phyloP scores from a whole-genome alignment of 2,329 filamentous ascomycete genomes.

The Chaetomium olivaceum region DNA sequence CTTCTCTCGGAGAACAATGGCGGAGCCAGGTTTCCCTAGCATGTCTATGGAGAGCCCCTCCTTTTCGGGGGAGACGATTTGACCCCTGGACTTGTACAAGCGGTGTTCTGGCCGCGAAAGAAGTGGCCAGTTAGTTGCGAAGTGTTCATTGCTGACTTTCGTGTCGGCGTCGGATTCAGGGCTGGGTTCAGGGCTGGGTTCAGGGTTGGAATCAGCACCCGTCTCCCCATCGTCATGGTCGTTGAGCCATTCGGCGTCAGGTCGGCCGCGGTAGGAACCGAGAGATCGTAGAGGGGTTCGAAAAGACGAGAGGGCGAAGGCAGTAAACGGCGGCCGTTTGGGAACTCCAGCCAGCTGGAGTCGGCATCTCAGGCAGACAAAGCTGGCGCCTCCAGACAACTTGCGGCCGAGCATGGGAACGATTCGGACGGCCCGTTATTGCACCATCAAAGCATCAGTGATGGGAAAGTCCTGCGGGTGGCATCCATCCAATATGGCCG shows the following conservation, averaged over 20 bases:
- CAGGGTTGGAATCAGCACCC: neutral
- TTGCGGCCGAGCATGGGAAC: slow-evolving; percentile 40
- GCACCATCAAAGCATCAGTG: slow-evolving; percentile 7
- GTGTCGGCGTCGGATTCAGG: neutral
- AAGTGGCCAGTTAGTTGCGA: neutral
- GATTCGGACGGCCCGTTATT: slow-evolving; percentile 5
- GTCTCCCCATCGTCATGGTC: neutral
- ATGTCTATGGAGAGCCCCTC: slow-evolving; percentile 37
- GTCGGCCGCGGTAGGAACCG: neutral
- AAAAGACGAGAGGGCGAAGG: neutral
- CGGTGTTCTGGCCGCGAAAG: neutral
- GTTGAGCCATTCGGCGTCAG: neutral
- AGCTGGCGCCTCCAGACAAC: slow-evolving; percentile 37
- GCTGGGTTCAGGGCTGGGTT: neutral
- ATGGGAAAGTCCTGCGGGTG: neutral
- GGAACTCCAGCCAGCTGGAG: slow-evolving; percentile 38
- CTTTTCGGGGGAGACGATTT: slow-evolving; percentile 21
- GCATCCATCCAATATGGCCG: neutral
- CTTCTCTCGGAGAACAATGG: slow-evolving; percentile 50
- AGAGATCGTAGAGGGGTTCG: slow-evolving; percentile 4
- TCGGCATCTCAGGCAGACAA: slow-evolving; percentile 45
- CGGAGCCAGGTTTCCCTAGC: slow-evolving; percentile 45
- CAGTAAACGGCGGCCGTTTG: neutral
- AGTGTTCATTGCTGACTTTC: neutral
- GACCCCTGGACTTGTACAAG: slow-evolving; percentile 25